These are phyloP conservation scores for Borealophlyctis nickersoniae DNA, from an alignment of 192 early-diverging fungal species.

Conservation along the genomic window DNA sequence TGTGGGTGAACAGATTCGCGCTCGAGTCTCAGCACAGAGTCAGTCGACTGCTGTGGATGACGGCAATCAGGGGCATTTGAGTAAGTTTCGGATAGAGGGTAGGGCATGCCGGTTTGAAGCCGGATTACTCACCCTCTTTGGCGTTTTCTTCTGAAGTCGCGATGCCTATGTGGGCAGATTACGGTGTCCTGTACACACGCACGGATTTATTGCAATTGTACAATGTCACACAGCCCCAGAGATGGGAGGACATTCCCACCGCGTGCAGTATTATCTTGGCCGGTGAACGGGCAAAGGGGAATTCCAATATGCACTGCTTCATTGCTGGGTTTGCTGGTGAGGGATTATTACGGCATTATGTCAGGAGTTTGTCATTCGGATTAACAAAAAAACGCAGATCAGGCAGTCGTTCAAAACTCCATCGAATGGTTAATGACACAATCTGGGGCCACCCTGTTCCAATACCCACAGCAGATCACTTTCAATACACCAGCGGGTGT, in stretches of 20 bases:
- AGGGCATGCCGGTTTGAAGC: neutral
- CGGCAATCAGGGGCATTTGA: neutral
- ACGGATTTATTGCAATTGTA: conserved; percentile 22
- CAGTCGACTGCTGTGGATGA: neutral
- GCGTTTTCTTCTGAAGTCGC: too few relatives aligned
- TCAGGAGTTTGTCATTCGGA: neutral
- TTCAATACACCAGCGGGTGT: conserved; percentile 10
- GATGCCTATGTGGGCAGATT: conserved; percentile 25
- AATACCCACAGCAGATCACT: conserved; percentile 10
- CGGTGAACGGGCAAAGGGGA: conserved; percentile 2
- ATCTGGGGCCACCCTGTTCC: neutral
- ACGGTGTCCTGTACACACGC: conserved; percentile 14
- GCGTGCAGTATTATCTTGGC: conserved; percentile 12
- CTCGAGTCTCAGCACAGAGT: neutral
- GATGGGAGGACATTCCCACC: conserved; percentile 5
- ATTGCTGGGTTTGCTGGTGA: conserved; percentile 14
- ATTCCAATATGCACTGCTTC: conserved; percentile 17
- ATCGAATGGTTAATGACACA: conserved; percentile 13
- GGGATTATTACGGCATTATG: neutral
- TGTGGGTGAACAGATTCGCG: neutral
- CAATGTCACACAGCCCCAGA: conserved; percentile 13
- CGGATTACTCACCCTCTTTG: too few relatives aligned
- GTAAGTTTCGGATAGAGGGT: neutral
- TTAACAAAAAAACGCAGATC: neutral
- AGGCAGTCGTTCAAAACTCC: conserved; percentile 12